phyloP scores from a whole-genome alignment of 169 alveolate species.

The Cryptosporidium ubiquitum region DNA sequence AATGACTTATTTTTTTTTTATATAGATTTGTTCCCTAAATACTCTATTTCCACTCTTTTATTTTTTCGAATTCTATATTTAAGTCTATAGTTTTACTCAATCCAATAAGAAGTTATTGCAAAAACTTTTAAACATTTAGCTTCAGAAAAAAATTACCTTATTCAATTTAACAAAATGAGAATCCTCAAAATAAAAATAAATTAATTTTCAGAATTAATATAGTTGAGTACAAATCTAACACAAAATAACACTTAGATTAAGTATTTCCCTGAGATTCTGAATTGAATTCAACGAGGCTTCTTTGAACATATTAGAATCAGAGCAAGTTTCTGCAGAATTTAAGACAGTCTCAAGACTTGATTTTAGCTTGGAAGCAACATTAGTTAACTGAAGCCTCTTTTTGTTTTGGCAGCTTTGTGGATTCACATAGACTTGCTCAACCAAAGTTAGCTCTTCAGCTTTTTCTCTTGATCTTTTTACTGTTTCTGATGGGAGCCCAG shows the following conservation, averaged over 20 bases:
- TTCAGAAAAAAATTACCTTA: not conserved
- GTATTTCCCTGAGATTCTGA: slow-evolving; percentile 1
- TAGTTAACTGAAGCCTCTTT: slow-evolving; percentile 3
- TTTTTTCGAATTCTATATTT: not conserved
- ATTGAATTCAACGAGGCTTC: not conserved
- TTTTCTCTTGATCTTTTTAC: slow-evolving; percentile 80
- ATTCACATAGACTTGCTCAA: slow-evolving; percentile 47
- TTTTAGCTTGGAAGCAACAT: not conserved
- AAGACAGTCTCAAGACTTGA: slow-evolving; percentile 3
- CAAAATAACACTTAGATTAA: not conserved
- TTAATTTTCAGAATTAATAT: too few relatives aligned
- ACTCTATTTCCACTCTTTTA: not conserved
- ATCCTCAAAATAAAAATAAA: not conserved
- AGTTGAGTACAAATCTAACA: not conserved
- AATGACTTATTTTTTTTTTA: not conserved
- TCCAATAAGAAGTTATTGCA: too few relatives aligned
- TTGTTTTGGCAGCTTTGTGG: slow-evolving; percentile 36
- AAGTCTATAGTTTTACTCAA: not conserved
- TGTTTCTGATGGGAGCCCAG: slow-evolving; percentile 88
- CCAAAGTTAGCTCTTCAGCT: slow-evolving; percentile 75
- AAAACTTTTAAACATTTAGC: too few relatives aligned
- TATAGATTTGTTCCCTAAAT: not conserved
- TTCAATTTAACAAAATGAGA: not conserved
- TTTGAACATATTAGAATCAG: slow-evolving; percentile 5
- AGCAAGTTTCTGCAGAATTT: not conserved